A percentile compares a stretch with the other conserved stretches of the same genome.
Evolutionary conservation across 352 stramenopile species (phyloP).

Genomic region (Globisporangium lucens): DNA sequence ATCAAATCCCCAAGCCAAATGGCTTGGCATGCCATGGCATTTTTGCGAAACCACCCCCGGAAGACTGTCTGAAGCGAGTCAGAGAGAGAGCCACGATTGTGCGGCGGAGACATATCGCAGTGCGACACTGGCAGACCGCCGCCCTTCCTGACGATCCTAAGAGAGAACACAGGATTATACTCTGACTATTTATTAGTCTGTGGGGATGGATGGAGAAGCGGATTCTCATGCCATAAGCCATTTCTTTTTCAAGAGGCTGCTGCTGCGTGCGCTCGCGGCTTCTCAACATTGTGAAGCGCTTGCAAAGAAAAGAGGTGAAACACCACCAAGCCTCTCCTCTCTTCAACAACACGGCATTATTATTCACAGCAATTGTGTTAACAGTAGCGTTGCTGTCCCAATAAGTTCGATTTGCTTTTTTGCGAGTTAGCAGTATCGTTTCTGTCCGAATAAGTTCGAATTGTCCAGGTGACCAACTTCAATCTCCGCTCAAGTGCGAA

Average conservation of each 20-base stretch:
- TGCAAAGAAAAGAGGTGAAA: neutral
- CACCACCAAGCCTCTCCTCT: neutral
- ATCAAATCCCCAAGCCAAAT: neutral
- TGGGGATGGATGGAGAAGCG: neutral
- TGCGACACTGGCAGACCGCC: constrained; percentile 1
- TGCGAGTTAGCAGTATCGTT: neutral
- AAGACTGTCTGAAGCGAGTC: neutral
- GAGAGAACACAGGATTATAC: neutral
- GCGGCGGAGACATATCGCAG: constrained; percentile 1
- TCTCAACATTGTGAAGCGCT: neutral
- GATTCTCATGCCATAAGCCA: neutral
- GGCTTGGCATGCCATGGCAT: neutral
- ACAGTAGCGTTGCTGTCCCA: neutral
- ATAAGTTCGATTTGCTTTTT: neutral
- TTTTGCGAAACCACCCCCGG: neutral
- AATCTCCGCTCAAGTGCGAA: neutral
- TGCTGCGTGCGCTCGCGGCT: no score
- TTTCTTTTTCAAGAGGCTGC: neutral
- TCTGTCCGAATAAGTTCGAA: neutral
- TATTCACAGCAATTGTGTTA: neutral
- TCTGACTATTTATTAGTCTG: neutral
- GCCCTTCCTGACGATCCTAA: neutral
- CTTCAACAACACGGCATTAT: neutral
- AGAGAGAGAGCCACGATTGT: neutral
- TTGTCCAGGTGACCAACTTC: neutral